Evolutionary conservation across 176 grass and related monocot genomes (phyloP).

Genomic region (Oryza australiensis): DNA sequence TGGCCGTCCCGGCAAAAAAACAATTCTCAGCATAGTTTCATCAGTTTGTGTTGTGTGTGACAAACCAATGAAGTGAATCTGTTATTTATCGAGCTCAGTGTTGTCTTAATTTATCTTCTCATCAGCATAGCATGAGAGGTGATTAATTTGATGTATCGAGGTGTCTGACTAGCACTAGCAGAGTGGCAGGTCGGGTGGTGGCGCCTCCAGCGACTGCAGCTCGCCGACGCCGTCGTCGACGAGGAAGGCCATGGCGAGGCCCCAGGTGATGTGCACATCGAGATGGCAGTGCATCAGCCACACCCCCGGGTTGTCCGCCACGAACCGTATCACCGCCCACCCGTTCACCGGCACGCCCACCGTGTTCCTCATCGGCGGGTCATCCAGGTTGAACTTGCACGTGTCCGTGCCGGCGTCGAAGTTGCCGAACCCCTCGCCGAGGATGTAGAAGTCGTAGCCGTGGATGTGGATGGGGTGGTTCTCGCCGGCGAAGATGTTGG

Average conservation of each 20-base stretch:
- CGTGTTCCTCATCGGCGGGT: conserved; percentile 88
- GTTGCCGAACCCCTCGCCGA: conserved; percentile 80
- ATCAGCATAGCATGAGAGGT: too few species aligned
- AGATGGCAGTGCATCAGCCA: conserved; percentile 99
- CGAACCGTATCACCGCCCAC: conserved; percentile 85
- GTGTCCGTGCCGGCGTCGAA: conserved; percentile 57
- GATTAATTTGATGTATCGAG: too few species aligned
- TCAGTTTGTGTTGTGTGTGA: too few species aligned
- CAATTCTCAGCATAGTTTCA: too few species aligned
- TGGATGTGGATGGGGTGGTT: conserved; percentile 97
- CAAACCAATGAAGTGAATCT: too few species aligned
- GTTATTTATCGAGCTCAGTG: too few species aligned
- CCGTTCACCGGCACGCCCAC: conserved; percentile 84
- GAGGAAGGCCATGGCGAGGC: conserved; percentile 90
- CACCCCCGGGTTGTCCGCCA: conserved; percentile 81
- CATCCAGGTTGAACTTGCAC: conserved; percentile 69
- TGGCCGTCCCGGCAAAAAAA: too few species aligned
- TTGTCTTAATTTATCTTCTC: too few species aligned
- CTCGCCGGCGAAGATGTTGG: conserved; percentile 84
- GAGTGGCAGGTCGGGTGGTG: conserved; percentile 63
- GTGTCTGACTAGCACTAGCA: conserved; percentile 48
- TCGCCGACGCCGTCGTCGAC: conserved; percentile 72
- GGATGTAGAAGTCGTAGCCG: conserved; percentile 90
- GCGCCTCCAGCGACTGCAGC: conserved; percentile 58
- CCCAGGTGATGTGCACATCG: conserved; percentile 93